A percentile compares a stretch with the other conserved stretches of the same genome.
phyloP scores from a whole-genome alignment of 225 moss, liverwort and hornwort species.

The Anthoceros angustus region DNA sequence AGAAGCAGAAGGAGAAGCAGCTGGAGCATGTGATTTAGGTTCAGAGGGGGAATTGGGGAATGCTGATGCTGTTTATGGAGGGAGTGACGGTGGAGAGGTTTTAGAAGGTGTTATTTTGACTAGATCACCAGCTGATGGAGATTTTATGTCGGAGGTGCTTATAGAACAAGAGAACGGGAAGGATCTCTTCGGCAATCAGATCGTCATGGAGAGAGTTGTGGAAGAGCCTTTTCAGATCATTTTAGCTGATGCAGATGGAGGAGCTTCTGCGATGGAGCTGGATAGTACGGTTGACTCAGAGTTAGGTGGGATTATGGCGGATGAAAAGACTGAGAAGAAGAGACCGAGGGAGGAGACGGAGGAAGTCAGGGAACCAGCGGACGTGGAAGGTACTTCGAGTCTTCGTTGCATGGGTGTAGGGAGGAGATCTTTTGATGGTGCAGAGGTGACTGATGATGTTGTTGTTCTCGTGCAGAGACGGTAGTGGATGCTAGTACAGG shows the following conservation, averaged over 20 bases:
- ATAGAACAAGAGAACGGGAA: too few species aligned
- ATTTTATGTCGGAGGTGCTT: too few species aligned
- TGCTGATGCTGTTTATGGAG: too few species aligned
- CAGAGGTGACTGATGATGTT: constrained; percentile 9
- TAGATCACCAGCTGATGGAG: too few species aligned
- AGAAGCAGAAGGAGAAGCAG: background rate
- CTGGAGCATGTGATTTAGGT: too few species aligned
- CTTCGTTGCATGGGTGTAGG: background rate
- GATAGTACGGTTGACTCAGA: background rate
- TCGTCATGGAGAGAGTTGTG: too few species aligned
- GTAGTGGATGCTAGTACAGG: constrained; percentile 16
- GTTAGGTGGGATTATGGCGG: background rate
- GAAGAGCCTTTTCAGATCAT: too few species aligned
- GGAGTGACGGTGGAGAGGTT: too few species aligned
- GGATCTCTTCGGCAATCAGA: too few species aligned
- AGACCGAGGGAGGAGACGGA: constrained; percentile 14
- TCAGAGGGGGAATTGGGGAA: too few species aligned
- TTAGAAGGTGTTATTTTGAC: too few species aligned
- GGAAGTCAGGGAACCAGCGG: background rate
- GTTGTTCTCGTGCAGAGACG: constrained; percentile 9
- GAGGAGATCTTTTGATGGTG: constrained; percentile 5
- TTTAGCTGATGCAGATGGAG: background rate
- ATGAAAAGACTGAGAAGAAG: constrained; percentile 14
- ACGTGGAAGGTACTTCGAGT: background rate
- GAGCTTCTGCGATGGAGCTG: background rate